Conservation (phyloP, 2,329 filamentous ascomycete genomes). For the Alternaria hordeiaustralica region DNA sequence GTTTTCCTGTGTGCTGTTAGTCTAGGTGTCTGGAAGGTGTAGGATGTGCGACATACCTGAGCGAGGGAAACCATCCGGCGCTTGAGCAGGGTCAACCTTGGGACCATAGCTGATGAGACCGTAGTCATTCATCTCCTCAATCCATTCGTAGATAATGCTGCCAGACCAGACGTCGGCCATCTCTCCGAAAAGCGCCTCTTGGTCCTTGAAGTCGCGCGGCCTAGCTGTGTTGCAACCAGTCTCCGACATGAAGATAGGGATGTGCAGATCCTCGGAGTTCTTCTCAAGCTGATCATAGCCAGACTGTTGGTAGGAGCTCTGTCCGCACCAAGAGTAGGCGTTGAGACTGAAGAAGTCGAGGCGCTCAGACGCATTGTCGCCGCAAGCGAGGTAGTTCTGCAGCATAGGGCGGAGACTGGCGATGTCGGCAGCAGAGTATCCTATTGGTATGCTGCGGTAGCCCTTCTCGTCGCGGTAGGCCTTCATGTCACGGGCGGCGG, state of each 20-base stretch:
- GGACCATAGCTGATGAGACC: slow-evolving; percentile 79
- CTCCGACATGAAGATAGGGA: slow-evolving; percentile 74
- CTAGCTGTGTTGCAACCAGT: slow-evolving; percentile 77
- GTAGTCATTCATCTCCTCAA: slow-evolving; percentile 82
- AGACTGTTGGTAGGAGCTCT: slow-evolving; percentile 62
- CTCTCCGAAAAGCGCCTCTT: slow-evolving; percentile 77
- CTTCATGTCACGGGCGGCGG: slow-evolving; percentile 82
- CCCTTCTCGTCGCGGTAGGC: slow-evolving; percentile 75
- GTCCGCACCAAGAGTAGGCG: slow-evolving; percentile 71
- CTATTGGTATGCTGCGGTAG: slow-evolving; percentile 82
- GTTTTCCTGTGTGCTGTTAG: slow-evolving; percentile 57
- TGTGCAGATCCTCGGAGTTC: slow-evolving; percentile 70
- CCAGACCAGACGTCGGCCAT: slow-evolving; percentile 79
- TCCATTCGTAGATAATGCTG: slow-evolving; percentile 89
- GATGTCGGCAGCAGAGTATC: slow-evolving; percentile 88
- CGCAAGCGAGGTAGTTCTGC: slow-evolving; percentile 80
- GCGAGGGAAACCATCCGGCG: slow-evolving; percentile 72
- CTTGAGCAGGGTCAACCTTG: slow-evolving; percentile 59
- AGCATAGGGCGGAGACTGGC: slow-evolving; percentile 69
- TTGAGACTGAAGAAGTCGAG: slow-evolving; percentile 88
- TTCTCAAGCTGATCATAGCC: slow-evolving; percentile 74
- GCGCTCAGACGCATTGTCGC: slow-evolving; percentile 68
- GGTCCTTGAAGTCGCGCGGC: slow-evolving; percentile 72
- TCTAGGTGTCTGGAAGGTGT: neutral
- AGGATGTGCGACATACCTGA: slow-evolving; percentile 50